These are phyloP conservation scores for Aeschynomene evenia DNA, from an alignment of 306 rosid genomes.

Conservation along the genomic window DNA sequence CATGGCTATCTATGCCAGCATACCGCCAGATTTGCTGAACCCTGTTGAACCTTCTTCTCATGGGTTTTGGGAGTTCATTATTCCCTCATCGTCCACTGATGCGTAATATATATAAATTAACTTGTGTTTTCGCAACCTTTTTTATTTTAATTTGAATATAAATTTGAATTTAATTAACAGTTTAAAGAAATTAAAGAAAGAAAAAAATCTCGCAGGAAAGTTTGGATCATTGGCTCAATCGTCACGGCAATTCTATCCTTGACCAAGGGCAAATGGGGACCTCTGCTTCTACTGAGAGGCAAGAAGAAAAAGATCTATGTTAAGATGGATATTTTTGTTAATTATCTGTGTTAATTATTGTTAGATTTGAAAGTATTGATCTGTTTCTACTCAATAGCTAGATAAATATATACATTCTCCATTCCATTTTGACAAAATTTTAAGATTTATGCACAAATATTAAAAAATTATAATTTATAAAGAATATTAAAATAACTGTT, in stretches of 20 bases:
- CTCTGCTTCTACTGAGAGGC: constrained; percentile 51
- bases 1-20: constrained; percentile 31
- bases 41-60: constrained; percentile 21
- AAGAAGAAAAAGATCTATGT: background rate
- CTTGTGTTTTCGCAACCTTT: background rate
- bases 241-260: constrained; percentile 45
- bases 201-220: constrained; percentile 39
- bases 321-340: background rate
- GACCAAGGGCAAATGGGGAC: constrained; percentile 55
- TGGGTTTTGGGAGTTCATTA: constrained; percentile 13
- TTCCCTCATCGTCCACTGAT: background rate
- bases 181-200: too few species aligned
- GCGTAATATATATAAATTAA: background rate
- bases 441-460: too few species aligned
- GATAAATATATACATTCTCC: too few species aligned
- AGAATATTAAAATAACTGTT: too few species aligned
- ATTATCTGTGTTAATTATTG: background rate
- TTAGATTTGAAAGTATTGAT: background rate
- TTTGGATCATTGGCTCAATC: constrained; percentile 56
- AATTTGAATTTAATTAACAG: background rate
- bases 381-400: too few species aligned
- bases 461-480: too few species aligned
- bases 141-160: background rate
- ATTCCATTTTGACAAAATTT: too few species aligned
- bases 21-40: constrained; percentile 31